Evolutionary conservation across 164 flowering plant genomes (phyloP).

Genomic region (Protea cynaroides): DNA sequence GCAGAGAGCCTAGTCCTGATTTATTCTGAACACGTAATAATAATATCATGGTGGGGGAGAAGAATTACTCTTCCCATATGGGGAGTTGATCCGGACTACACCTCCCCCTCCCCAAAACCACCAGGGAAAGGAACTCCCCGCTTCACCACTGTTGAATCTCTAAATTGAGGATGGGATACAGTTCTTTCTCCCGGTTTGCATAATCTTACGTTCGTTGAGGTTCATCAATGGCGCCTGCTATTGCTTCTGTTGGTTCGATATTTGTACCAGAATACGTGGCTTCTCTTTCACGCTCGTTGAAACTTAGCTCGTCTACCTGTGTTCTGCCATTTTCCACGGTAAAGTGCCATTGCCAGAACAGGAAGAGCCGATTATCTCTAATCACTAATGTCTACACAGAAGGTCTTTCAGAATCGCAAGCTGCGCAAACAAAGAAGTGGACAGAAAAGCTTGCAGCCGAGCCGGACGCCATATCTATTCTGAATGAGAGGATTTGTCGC

Average conservation of each 20-base stretch:
- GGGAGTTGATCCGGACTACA: too few species aligned
- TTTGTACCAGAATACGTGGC: slow-evolving; percentile 4
- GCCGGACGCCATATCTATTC: slow-evolving; percentile 46
- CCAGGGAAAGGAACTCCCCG: too few species aligned
- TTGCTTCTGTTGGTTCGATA: slow-evolving; percentile 12
- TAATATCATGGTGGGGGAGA: too few species aligned
- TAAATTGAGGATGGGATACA: not conserved
- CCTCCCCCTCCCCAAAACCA: not conserved
- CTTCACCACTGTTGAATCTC: too few species aligned
- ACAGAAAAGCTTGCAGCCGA: slow-evolving; percentile 14
- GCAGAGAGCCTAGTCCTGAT: too few species aligned
- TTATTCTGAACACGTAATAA: too few species aligned
- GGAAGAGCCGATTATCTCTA: slow-evolving; percentile 7
- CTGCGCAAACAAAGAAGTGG: slow-evolving; percentile 8
- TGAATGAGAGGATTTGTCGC: slow-evolving; percentile 67
- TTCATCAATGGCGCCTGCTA: slow-evolving; percentile 12
- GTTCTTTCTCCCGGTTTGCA: not conserved
- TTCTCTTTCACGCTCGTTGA: slow-evolving; percentile 8
- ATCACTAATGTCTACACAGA: slow-evolving; percentile 27
- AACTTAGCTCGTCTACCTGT: slow-evolving; percentile 16
- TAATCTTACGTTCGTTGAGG: not conserved
- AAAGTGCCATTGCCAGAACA: slow-evolving; percentile 13
- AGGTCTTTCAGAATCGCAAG: slow-evolving; percentile 16
- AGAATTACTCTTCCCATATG: too few species aligned
- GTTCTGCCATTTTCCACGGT: slow-evolving; percentile 14